Base-by-base conservation (phyloP, 2,329 filamentous ascomycete species). In the Dactylella cylindrospora region DNA sequence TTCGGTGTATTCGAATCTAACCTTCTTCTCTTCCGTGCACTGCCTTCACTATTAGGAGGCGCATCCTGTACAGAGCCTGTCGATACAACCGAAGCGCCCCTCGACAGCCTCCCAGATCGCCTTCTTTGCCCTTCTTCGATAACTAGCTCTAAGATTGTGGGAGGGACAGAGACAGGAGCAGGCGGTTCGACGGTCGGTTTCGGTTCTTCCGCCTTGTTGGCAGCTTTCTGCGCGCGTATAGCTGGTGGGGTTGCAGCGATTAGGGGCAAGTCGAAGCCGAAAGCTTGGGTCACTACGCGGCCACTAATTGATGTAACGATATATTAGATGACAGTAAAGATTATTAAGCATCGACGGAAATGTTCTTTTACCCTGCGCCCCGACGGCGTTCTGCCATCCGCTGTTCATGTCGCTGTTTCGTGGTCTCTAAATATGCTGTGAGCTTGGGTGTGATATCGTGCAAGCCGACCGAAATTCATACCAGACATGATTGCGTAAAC, bases 371-470 rank as follows among this genome's bases (percentile, higher is more conserved):
- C 57, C 49, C 49, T 44, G 57, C 57, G 17, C 57, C 57, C 25
- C 57, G 38, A n/a, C 57, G 49, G 17, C 57, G 57, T 32, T 62
- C 57, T 19, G 57, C 57, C 57, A 62, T 62, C 29, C 57, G 57
- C 57, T 62, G 49, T 22, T 62, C 57, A 62, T 62, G 57, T 17
- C 57, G 57, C 40, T 54, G 44, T 54, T 44, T 62, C n/a, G 57
- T 62, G 45, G 54, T 26, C 36, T 62, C 57, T 62, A 15, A 29
- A 36, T 43, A 12, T 25, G 15, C n/a, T n/a, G n/a, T n/a, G n/a
- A n/a, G n/a, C n/a, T n/a, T 19, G 12, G 38, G 23, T 12, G 45
- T 47, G 20, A 35, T 35, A 33, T 31, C 6, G 28, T 31, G 22
- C 35, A n/a, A 36, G 36, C 23, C 32, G 32, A 9, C 12, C 29